Evolutionary conservation across 2,329 filamentous ascomycete species (phyloP).

Genomic region (Paracoccidioides lutzii): DNA sequence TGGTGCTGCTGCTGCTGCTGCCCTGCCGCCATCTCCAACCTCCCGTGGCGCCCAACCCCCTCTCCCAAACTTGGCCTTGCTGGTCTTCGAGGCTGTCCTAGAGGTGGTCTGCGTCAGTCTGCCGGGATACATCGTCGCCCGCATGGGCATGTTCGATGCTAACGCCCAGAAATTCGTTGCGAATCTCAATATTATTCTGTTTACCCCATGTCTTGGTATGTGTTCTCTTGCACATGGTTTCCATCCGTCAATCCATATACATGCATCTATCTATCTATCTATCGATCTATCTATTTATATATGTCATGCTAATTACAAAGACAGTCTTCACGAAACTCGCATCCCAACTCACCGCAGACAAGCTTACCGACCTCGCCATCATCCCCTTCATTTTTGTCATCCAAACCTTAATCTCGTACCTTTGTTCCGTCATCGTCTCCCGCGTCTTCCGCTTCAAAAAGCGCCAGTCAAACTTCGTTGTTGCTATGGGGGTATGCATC

Average conservation of each 20-base stretch:
- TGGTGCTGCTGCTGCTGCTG: too few relatives aligned
- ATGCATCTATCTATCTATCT: too few relatives aligned
- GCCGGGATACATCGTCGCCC: conserved; percentile 84
- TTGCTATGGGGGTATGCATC: conserved; percentile 68
- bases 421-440: conserved; percentile 57
- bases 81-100: conserved; percentile 89
- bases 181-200: conserved; percentile 90
- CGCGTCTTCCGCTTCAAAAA: conserved; percentile 69
- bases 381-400: conserved; percentile 90
- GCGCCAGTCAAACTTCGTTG: conserved; percentile 83
- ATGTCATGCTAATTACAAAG: background rate
- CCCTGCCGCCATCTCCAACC: background rate
- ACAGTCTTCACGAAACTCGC: conserved; percentile 87
- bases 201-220: conserved; percentile 91
- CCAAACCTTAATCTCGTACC: conserved; percentile 77
- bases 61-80: conserved; percentile 52
- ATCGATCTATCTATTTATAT: too few relatives aligned
- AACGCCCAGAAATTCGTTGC: conserved; percentile 94
- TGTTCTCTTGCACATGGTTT: background rate
- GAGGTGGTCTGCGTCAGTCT: conserved; percentile 92
- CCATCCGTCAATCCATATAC: background rate
- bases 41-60: conserved; percentile 31
- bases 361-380: conserved; percentile 76
- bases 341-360: conserved; percentile 82
- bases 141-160: conserved; percentile 83